Conservation (phyloP, 2,329 filamentous ascomycete genomes). For the Hirsutella rhossiliensis region DNA sequence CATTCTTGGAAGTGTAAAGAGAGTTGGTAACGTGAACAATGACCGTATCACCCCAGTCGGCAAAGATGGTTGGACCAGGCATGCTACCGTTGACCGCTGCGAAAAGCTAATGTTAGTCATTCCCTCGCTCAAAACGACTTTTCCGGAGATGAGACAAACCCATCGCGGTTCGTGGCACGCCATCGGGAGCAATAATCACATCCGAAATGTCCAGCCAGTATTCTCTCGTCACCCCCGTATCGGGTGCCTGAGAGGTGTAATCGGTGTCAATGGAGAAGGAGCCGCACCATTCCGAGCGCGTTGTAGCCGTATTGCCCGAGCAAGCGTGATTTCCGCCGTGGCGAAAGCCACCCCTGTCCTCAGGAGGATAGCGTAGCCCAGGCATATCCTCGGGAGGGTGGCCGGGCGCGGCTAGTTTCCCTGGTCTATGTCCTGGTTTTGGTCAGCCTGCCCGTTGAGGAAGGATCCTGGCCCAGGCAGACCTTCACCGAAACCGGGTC, state of each 20-base stretch:
- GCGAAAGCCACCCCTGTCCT: too few relatives aligned
- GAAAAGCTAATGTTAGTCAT: not conserved
- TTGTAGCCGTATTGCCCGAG: not conserved
- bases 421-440: too few relatives aligned
- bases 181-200: slow-evolving; percentile 30
- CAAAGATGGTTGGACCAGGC: slow-evolving; percentile 46
- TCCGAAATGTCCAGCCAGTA: slow-evolving; percentile 32
- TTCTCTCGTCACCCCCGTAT: slow-evolving; percentile 38
- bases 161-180: slow-evolving; percentile 18
- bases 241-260: slow-evolving; percentile 25
- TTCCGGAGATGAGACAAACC: not conserved
- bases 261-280: not conserved
- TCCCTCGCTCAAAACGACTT: not conserved
- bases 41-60: slow-evolving; percentile 37
- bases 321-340: not conserved
- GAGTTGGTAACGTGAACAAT: slow-evolving; percentile 42
- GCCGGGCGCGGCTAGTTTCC: too few relatives aligned
- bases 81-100: slow-evolving; percentile 43
- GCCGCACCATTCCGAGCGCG: not conserved
- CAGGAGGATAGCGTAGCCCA: too few relatives aligned
- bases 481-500: too few relatives aligned
- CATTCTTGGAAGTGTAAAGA: slow-evolving; percentile 29
- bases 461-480: too few relatives aligned
- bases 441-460: too few relatives aligned
- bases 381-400: too few relatives aligned